These are phyloP conservation scores for Tricholoma furcatifolium DNA, from an alignment of 768 basidiomycete species.

Conservation along the genomic window DNA sequence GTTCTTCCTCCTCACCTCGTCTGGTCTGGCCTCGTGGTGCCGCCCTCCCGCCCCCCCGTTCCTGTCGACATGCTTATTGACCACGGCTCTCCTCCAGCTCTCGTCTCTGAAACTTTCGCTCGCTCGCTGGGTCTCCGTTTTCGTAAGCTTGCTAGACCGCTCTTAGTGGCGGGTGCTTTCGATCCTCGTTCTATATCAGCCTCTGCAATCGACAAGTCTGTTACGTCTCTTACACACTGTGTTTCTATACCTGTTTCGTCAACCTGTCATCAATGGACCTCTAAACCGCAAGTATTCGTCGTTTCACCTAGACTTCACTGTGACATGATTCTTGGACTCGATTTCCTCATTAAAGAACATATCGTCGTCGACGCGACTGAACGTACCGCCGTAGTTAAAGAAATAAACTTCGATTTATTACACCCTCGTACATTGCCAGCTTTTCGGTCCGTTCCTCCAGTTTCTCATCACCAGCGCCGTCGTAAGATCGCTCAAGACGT, in stretches of 20 bases:
- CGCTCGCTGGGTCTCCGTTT: background rate
- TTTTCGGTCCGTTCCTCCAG: no score
- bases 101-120: background rate
- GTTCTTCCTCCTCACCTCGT: no score
- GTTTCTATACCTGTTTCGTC: background rate
- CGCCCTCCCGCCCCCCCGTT: no score
- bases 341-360: background rate
- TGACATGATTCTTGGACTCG: no score
- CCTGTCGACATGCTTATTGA: background rate
- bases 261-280: background rate
- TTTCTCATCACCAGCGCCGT: no score
- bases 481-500: no score
- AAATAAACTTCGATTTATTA: background rate
- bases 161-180: background rate
- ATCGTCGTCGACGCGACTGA: no score
- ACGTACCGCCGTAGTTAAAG: no score
- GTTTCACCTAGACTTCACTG: background rate
- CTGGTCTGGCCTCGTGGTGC: no score
- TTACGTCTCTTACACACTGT: background rate
- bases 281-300: background rate
- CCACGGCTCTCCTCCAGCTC: no score
- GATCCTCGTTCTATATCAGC: background rate
- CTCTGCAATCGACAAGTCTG: background rate
- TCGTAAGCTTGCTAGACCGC: no score
- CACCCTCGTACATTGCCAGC: no score